Conservation (phyloP, 1,139 yeast species). For the Insectozyma bohioensis region DNA sequence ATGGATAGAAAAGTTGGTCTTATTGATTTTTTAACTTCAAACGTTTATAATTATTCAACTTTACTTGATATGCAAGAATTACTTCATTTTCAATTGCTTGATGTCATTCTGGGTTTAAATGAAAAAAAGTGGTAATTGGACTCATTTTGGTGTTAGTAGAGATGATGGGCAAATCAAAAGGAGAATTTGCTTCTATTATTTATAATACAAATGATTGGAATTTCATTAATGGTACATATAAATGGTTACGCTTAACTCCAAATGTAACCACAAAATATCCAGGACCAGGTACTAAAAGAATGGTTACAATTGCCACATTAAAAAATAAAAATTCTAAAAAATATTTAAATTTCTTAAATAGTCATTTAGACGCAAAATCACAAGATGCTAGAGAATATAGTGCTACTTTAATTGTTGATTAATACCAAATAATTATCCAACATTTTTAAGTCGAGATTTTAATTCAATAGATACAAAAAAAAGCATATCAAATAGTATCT, state of each 20-base stretch:
- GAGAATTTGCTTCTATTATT: slow-evolving; percentile 46
- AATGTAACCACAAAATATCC: slow-evolving; percentile 36
- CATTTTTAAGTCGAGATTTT: slow-evolving; percentile 31
- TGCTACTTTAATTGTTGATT: slow-evolving; percentile 27
- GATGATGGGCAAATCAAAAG: slow-evolving; percentile 44
- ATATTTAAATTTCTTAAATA: slow-evolving; percentile 35
- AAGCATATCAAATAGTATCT: slow-evolving; percentile 27
- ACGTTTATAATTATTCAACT: slow-evolving; percentile 21
- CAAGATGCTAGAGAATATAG: slow-evolving; percentile 35
- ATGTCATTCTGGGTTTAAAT: slow-evolving; percentile 24
- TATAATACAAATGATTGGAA: slow-evolving; percentile 32
- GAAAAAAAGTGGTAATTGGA: slow-evolving; percentile 24
- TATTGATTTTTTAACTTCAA: slow-evolving; percentile 23
- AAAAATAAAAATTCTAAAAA: slow-evolving; percentile 22
- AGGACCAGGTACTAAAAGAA: slow-evolving; percentile 40
- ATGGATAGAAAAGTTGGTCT: slow-evolving; percentile 23
- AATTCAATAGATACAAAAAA: slow-evolving; percentile 27
- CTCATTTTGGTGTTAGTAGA: slow-evolving; percentile 45
- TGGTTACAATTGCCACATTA: slow-evolving; percentile 39
- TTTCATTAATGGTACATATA: slow-evolving; percentile 30
- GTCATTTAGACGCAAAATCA: slow-evolving; percentile 47
- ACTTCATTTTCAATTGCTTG: slow-evolving; percentile 27
- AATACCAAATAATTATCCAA: slow-evolving; percentile 29
- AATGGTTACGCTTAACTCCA: slow-evolving; percentile 44
- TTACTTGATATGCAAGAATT: slow-evolving; percentile 35